Evolutionary conservation across 1,284 basidiomycete species (phyloP).

Genomic region (Gomphus bonarii): DNA sequence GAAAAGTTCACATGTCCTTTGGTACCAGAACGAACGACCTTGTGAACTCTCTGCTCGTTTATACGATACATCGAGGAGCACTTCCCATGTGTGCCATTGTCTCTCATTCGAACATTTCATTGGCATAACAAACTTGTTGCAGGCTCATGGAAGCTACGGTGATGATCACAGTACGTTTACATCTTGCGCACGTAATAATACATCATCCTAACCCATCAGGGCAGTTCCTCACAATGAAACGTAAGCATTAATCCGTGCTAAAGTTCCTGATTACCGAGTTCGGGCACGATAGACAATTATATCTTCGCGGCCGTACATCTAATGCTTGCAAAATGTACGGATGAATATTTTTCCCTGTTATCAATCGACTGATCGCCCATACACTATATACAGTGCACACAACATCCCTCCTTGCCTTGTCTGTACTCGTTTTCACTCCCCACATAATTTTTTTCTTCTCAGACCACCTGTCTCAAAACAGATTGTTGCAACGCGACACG

Average conservation of each 20-base stretch:
- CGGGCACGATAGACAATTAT: background rate
- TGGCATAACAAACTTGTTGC: background rate
- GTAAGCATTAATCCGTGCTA: background rate
- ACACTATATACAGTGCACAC: background rate
- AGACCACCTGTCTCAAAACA: background rate
- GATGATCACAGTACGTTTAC: background rate
- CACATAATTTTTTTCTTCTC: background rate
- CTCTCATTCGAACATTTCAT: background rate
- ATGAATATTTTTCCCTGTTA: background rate
- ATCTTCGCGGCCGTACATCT: background rate
- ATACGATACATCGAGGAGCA: background rate
- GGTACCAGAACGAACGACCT: background rate
- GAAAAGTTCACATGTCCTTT: background rate
- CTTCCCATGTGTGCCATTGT: background rate
- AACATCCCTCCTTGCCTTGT: background rate
- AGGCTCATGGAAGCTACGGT: background rate
- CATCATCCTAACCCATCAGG: background rate
- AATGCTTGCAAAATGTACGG: background rate
- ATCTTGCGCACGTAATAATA: background rate
- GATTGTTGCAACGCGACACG: background rate
- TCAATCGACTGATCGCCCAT: background rate
- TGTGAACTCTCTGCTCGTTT: background rate
- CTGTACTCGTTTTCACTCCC: background rate
- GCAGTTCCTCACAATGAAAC: background rate
- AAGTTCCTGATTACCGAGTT: background rate